Percentiles rank a stretch among this genome's conserved stretches.
Evolutionary conservation across 1,284 basidiomycete genomes (phyloP).

Genomic region (Volvariella surrecta): DNA sequence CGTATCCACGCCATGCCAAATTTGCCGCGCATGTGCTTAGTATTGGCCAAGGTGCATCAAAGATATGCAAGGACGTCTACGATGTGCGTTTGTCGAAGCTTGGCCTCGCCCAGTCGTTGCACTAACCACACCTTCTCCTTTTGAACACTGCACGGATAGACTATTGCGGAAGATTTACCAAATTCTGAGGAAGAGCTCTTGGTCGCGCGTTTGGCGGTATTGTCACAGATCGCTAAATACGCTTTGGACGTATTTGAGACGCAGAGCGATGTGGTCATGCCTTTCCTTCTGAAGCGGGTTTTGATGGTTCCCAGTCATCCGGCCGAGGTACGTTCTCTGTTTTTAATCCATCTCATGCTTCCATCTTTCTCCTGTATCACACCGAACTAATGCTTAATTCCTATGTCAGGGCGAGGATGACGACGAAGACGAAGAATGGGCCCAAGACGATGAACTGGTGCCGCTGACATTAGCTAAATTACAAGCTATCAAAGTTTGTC

Average conservation of each 20-base stretch:
- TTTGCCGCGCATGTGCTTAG: conserved; percentile 80
- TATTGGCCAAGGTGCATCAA: conserved; percentile 41
- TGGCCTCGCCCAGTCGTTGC: no score
- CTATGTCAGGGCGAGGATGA: conserved; percentile 39
- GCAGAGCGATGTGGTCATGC: conserved; percentile 65
- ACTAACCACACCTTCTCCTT: not conserved
- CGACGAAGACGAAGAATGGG: conserved; percentile 62
- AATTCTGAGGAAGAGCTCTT: conserved; percentile 37
- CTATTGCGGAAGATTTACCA: conserved; percentile 47
- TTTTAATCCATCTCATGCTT: no score
- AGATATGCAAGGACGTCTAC: conserved; percentile 18
- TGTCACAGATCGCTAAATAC: conserved; percentile 70
- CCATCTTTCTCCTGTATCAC: not conserved
- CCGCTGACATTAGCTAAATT: conserved; percentile 60
- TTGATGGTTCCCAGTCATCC: conserved; percentile 47
- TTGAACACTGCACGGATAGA: conserved; percentile 23
- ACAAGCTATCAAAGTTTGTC: conserved; percentile 37
- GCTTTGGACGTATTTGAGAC: conserved; percentile 71
- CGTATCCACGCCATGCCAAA: conserved; percentile 71
- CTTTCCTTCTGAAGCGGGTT: conserved; percentile 66
- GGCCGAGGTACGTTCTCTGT: conserved; percentile 31
- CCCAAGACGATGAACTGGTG: conserved; percentile 53
- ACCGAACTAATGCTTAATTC: conserved; percentile 11
- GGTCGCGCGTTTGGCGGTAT: conserved; percentile 60
- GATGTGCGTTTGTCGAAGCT: conserved; percentile 62